Evolutionary conservation across 2,329 filamentous ascomycete species (phyloP).

Genomic region (Alternaria atra): DNA sequence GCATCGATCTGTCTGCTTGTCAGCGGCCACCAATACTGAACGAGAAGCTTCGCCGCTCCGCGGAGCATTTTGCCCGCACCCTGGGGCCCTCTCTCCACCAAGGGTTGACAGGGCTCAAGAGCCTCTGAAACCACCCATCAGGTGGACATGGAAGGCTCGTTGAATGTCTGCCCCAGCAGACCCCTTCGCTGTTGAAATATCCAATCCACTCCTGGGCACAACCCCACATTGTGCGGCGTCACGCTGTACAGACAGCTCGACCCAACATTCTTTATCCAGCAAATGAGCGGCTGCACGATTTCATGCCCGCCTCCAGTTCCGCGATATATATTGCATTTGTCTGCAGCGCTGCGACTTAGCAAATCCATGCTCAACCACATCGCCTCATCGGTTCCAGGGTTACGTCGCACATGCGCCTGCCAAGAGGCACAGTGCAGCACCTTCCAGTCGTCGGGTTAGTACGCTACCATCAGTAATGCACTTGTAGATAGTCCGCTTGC

Average conservation of each 20-base stretch:
- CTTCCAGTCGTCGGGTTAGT: neutral
- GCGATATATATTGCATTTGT: slow-evolving; percentile 17
- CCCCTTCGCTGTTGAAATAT: neutral
- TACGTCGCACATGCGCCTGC: slow-evolving; percentile 15
- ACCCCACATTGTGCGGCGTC: neutral
- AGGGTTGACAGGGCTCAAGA: neutral
- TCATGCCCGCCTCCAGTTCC: slow-evolving; percentile 5
- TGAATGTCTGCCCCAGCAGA: slow-evolving; percentile 3
- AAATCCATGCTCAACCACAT: slow-evolving; percentile 22
- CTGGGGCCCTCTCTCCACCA: slow-evolving; percentile 8
- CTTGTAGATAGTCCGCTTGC: slow-evolving; percentile 3
- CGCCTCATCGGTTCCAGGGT: slow-evolving; percentile 7
- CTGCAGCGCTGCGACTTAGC: slow-evolving; percentile 19
- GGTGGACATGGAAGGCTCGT: neutral
- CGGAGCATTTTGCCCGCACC: slow-evolving; percentile 9
- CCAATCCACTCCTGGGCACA: neutral
- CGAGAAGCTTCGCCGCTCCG: slow-evolving; percentile 15
- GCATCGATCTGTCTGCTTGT: slow-evolving; percentile 15
- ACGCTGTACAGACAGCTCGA: neutral
- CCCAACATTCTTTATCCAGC: slow-evolving; percentile 17
- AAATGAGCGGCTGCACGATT: slow-evolving; percentile 11
- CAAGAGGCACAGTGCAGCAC: slow-evolving; percentile 14
- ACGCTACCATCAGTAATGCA: neutral
- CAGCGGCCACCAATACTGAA: slow-evolving; percentile 22
- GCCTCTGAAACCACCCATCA: slow-evolving; percentile 2